A percentile compares a stretch with the other conserved stretches of the same genome.
phyloP scores from a whole-genome alignment of 2,329 filamentous ascomycete genomes.

The Scedosporium dehoogii region DNA sequence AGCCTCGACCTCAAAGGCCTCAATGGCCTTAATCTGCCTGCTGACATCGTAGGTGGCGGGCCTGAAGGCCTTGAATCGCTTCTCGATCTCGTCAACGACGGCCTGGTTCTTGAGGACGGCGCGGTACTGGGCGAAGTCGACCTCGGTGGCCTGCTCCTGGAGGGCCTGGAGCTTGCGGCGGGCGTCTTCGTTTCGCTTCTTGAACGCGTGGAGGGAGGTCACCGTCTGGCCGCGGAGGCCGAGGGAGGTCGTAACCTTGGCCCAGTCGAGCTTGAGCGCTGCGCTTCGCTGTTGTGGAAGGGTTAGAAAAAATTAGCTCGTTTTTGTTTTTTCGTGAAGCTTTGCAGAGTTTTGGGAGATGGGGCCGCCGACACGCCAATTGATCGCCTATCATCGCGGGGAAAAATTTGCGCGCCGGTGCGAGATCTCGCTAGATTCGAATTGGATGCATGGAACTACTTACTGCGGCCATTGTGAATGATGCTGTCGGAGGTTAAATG shows the following conservation, averaged over 20 bases:
- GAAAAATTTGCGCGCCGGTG: background rate
- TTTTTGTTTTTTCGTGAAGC: background rate
- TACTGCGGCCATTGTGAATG: slow-evolving; percentile 8
- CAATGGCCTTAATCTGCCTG: slow-evolving; percentile 95
- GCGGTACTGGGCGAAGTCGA: slow-evolving; percentile 95
- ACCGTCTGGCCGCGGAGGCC: slow-evolving; percentile 94
- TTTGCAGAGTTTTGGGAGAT: background rate
- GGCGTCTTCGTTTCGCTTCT: slow-evolving; percentile 98
- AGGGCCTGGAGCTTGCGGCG: slow-evolving; percentile 85
- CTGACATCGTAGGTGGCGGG: slow-evolving; percentile 83
- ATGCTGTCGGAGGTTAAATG: slow-evolving; percentile 5
- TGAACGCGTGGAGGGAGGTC: slow-evolving; percentile 86
- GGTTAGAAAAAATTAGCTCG: slow-evolving; percentile 6
- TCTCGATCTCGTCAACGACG: slow-evolving; percentile 94
- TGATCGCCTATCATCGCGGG: background rate
- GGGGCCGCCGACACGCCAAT: background rate
- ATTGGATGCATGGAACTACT: slow-evolving; percentile 1
- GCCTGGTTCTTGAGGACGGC: slow-evolving; percentile 89
- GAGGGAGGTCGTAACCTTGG: slow-evolving; percentile 85
- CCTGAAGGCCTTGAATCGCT: slow-evolving; percentile 86
- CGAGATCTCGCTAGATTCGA: background rate
- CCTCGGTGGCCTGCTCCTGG: slow-evolving; percentile 69
- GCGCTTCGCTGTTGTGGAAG: slow-evolving; percentile 70
- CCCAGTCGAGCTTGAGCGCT: slow-evolving; percentile 99
- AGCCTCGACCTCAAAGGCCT: slow-evolving; percentile 94